Evolutionary conservation across 2,329 filamentous ascomycete genomes (phyloP).

Genomic region (Talaromyces sp.): DNA sequence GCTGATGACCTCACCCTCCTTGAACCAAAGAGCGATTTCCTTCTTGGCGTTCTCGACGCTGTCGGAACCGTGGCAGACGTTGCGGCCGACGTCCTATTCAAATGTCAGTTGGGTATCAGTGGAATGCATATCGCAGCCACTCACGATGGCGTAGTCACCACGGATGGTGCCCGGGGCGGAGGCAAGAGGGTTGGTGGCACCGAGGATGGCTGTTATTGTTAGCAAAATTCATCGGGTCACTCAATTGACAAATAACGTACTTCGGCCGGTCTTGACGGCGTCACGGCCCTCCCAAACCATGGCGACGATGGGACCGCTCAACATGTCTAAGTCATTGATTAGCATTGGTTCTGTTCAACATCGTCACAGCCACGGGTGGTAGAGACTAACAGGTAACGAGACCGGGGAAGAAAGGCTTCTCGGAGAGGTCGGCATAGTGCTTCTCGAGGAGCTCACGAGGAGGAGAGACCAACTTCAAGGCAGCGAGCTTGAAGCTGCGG

Average conservation of each 20-base stretch:
- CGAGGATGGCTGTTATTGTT: slow-evolving; percentile 67
- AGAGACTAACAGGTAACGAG: slow-evolving; percentile 76
- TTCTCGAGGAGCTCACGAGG: slow-evolving; percentile 94
- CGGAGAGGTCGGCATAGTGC: slow-evolving; percentile 90
- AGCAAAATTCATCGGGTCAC: slow-evolving; percentile 18
- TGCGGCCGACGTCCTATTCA: slow-evolving; percentile 76
- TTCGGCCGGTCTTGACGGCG: slow-evolving; percentile 95
- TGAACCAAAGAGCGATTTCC: slow-evolving; percentile 99
- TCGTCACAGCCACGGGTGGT: neutral
- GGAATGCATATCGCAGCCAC: slow-evolving; percentile 18
- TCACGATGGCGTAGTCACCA: slow-evolving; percentile 78
- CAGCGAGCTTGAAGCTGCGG: slow-evolving; percentile 89
- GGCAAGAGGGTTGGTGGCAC: slow-evolving; percentile 96
- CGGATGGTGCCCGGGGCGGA: slow-evolving; percentile 97
- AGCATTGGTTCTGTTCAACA: neutral
- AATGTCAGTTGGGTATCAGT: slow-evolving; percentile 18
- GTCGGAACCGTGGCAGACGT: slow-evolving; percentile 99
- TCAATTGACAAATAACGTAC: slow-evolving; percentile 50
- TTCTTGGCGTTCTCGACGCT: slow-evolving; percentile 98
- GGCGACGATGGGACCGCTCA: slow-evolving; percentile 91
- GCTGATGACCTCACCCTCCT: slow-evolving; percentile 74
- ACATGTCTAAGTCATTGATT: slow-evolving; percentile 67
- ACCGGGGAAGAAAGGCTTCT: slow-evolving; percentile 95
- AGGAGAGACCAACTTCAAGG: slow-evolving; percentile 90
- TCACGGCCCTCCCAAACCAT: slow-evolving; percentile 99